These are phyloP conservation scores for Fusarium caatingaense DNA, from an alignment of 2,329 filamentous ascomycete genomes.

Conservation along the genomic window DNA sequence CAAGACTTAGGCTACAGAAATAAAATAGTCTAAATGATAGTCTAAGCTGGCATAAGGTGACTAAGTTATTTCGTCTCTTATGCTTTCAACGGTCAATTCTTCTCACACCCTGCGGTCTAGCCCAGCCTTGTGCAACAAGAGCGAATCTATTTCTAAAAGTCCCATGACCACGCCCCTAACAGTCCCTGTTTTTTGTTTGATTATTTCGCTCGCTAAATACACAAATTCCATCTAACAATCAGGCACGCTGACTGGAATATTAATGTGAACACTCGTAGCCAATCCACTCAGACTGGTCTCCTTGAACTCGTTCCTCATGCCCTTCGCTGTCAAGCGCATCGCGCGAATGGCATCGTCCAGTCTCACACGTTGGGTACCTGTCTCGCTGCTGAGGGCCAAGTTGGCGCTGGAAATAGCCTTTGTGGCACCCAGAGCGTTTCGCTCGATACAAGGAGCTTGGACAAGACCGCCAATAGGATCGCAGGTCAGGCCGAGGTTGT, in stretches of 20 bases:
- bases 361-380: slow-evolving; percentile 60
- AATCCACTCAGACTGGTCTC: slow-evolving; percentile 63
- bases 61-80: too few relatives aligned
- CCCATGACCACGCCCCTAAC: not conserved
- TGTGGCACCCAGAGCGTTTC: slow-evolving; percentile 62
- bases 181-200: slow-evolving; percentile 17
- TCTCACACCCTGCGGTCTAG: not conserved
- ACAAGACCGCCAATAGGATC: slow-evolving; percentile 63
- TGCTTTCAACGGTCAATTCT: too few relatives aligned
- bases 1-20: too few relatives aligned
- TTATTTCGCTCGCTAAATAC: slow-evolving; percentile 9
- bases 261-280: slow-evolving; percentile 62
- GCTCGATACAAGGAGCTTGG: slow-evolving; percentile 63
- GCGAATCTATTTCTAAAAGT: slow-evolving; percentile 15
- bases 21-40: too few relatives aligned
- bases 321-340: slow-evolving; percentile 62
- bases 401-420: slow-evolving; percentile 65
- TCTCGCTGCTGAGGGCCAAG: slow-evolving; percentile 58
- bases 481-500: slow-evolving; percentile 63
- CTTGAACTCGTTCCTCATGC: slow-evolving; percentile 66
- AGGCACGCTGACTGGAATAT: slow-evolving; percentile 64
- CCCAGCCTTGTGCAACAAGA: slow-evolving; percentile 2
- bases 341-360: slow-evolving; percentile 63
- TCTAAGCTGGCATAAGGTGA: too few relatives aligned
- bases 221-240: slow-evolving; percentile 53